A percentile compares a stretch with the other conserved stretches of the same genome.
Conservation (phyloP, 2,329 filamentous ascomycete genomes). For the Achaetomium macrosporum region DNA sequence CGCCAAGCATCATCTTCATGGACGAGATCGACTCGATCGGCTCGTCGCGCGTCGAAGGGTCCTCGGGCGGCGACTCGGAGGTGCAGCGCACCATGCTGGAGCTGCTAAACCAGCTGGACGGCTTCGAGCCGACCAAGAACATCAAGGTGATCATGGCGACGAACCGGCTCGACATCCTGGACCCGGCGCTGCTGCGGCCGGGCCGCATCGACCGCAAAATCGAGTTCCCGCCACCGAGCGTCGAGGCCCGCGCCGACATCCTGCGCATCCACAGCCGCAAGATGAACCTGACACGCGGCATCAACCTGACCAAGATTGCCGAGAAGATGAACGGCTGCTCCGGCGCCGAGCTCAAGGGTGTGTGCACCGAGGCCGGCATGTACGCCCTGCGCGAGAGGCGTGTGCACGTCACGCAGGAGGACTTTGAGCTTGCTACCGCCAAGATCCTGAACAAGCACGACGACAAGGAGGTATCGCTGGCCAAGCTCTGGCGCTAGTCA, state of each 20-base stretch:
- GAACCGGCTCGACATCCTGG: constrained; percentile 94
- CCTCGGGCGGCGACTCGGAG: constrained; percentile 91
- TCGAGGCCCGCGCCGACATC: constrained; percentile 96
- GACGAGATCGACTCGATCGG: constrained; percentile 99
- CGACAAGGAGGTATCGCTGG: constrained; percentile 89
- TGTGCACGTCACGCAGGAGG: constrained; percentile 97
- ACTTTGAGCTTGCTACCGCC: constrained; percentile 95
- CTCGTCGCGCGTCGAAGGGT: constrained; percentile 92
- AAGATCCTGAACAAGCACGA: constrained; percentile 99
- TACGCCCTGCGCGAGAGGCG: constrained; percentile 90
- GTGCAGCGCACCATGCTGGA: constrained; percentile 99
- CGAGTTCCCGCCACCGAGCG: constrained; percentile 93
- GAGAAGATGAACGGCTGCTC: constrained; percentile 99
- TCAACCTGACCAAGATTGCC: constrained; percentile 96
- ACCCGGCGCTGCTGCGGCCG: constrained; percentile 89
- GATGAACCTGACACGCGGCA: constrained; percentile 97
- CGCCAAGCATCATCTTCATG: constrained; percentile 99
- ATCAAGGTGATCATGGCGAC: constrained; percentile 99
- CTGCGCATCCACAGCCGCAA: constrained; percentile 94
- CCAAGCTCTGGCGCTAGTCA: constrained; percentile 61
- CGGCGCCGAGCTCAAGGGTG: constrained; percentile 94
- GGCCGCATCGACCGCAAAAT: constrained; percentile 98
- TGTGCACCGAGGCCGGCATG: constrained; percentile 98
- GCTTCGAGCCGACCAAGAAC: constrained; percentile 98
- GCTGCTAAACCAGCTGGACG: constrained; percentile 94